phyloP scores from a whole-genome alignment of 2,329 filamentous ascomycete genomes.

The Onygenales sp. region DNA sequence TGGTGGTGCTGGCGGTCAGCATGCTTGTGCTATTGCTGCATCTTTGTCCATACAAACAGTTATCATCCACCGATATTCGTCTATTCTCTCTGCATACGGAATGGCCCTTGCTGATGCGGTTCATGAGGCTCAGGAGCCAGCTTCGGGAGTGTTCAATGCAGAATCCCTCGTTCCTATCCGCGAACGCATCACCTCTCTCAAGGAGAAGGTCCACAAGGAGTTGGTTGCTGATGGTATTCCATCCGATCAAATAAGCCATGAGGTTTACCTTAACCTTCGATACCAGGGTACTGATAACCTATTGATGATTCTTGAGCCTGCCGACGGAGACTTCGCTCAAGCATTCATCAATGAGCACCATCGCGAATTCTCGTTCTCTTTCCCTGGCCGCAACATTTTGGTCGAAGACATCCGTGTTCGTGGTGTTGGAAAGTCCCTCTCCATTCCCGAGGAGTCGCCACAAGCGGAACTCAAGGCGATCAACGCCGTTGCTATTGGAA shows the following conservation, averaged over 20 bases:
- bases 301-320: too few species aligned
- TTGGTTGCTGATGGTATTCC: too few species aligned
- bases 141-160: constrained; percentile 45
- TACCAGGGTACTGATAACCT: too few species aligned
- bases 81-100: constrained; percentile 82
- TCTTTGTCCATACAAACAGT: constrained; percentile 78
- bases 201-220: constrained; percentile 31
- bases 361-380: constrained; percentile 84
- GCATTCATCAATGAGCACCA: neutral
- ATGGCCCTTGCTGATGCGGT: constrained; percentile 91
- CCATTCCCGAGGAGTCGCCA: constrained; percentile 54
- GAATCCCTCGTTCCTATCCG: neutral
- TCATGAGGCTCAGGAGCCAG: constrained; percentile 64
- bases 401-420: constrained; percentile 81
- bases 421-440: constrained; percentile 59
- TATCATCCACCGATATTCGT: constrained; percentile 81
- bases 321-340: too few species aligned
- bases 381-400: constrained; percentile 68
- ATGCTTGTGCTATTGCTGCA: constrained; percentile 82
- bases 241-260: too few species aligned
- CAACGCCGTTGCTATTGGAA: constrained; percentile 78
- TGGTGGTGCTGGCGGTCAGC: constrained; percentile 84
- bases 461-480: constrained; percentile 56
- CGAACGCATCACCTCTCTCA: constrained; percentile 15
- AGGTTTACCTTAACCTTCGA: too few species aligned